These are phyloP conservation scores for Eutrema heterophyllum DNA, from an alignment of 345 rosid genomes.

Conservation along the genomic window DNA sequence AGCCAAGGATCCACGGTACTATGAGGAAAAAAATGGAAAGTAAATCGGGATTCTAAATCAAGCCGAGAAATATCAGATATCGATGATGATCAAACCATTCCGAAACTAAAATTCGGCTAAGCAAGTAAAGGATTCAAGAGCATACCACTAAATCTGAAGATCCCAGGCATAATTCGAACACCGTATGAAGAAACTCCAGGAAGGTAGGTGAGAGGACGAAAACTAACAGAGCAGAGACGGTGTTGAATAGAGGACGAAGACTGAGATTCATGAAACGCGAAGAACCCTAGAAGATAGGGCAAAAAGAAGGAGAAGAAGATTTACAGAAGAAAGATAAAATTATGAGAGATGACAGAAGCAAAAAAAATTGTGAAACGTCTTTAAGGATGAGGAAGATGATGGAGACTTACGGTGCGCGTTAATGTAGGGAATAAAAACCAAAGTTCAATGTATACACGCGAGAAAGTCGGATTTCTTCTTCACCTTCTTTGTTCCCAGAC, in stretches of 20 bases:
- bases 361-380: conserved; percentile 15
- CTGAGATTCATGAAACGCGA: conserved; percentile 49
- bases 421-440: conserved; percentile 17
- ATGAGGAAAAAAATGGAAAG: neutral
- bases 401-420: conserved; percentile 8
- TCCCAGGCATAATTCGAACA: conserved; percentile 67
- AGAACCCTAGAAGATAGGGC: conserved; percentile 85
- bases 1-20: neutral
- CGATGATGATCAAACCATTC: conserved; percentile 8
- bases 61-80: neutral
- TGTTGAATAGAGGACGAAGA: conserved; percentile 11
- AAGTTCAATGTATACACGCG: conserved; percentile 66
- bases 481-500: conserved; percentile 40
- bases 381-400: conserved; percentile 7
- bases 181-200: conserved; percentile 39
- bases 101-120: neutral
- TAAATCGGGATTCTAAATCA: neutral
- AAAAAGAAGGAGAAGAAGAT: conserved; percentile 35
- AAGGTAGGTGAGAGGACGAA: conserved; percentile 1
- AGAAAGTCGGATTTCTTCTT: conserved; percentile 37
- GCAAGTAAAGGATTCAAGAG: neutral
- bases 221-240: conserved; percentile 15
- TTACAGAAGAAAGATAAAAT: neutral
- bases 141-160: conserved; percentile 67
- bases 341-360: neutral